Base-by-base conservation (phyloP, 441 rosid species). In the Croton setiger region DNA sequence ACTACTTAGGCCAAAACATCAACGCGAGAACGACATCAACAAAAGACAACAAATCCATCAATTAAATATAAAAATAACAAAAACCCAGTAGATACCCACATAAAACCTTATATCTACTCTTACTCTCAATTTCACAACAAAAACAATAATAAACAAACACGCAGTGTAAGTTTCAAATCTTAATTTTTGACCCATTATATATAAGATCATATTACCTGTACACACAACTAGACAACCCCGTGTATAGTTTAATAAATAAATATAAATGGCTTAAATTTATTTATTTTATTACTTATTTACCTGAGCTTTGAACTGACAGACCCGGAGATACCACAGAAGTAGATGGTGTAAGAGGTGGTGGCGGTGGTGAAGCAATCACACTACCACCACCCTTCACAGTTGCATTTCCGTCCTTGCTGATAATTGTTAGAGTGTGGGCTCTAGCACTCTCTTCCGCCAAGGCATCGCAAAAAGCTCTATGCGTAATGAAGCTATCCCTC, bases 401-500 rank as follows among this genome's bases (percentile, higher is more conserved):
- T 0, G 43, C 76, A 43, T 64, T 64, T 23, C 64, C 71, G 27
- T 52, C 74, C 5, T 49, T 35, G 5, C 48, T 53, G 57, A 68
- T 56, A 49, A 52, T 33, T 17, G 44, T 67, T 63, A 66, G 66
- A 63, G 77, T 76, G 48, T 78, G 80, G 1, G 84, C 70, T 68
- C 86, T 85, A 20, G 80, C 80, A 67, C 85, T 81, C 85, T 88
- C 95, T 77, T 81, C 88, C 49, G 91, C 87, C 56, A 89, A 78
- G 21, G 87, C 95, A 63, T 89, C 88, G 54, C 92, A 89, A 64
- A 89, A 87, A 20, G 90, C 92, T 60, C 92, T 74, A 60, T 89
- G 95, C 17, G 95, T 89, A 44, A 83, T 78, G 68, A 87, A 87
- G 62, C 92, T 89, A 73, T 89, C 95, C 80, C 92, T 85, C 84